Base-by-base conservation (phyloP, 768 basidiomycete species). In the Amanita pseudoporphyria region DNA sequence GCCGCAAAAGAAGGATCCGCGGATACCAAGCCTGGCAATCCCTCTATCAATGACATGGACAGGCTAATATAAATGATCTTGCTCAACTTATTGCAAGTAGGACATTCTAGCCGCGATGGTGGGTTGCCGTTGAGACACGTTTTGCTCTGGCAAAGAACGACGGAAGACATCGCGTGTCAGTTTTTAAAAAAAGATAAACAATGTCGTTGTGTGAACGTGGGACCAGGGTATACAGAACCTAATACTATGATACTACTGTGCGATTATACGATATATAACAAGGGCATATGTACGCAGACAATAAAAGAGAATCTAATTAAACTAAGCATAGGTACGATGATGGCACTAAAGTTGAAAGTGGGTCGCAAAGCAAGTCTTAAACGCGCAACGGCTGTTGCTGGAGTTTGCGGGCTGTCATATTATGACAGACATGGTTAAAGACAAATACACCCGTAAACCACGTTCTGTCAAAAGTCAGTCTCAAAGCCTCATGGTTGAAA, bases 1-100 rank as follows among this genome's bases (percentile, higher is more conserved):
- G 21, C 83, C 81, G 56, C 95, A 97, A 68, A 94, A 98, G 63
- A 85, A 87, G 28, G 88, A 91, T 26, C 88, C 87, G 42, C 73
- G 75, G 54, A 92, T 84, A 45, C 85, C 87, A 30, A 91, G 72
- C 62, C 88, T 91, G 56, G 38, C 51, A 59, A 45, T 47, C 54
- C 57, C 49, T 54, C 44, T 55, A 37, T 35, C 28, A 41, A 52
- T 41, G 51, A 51, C 39, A 37, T 40, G 45, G 28, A 12, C 37
- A 49, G 42, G 12, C n/a, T n/a, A n/a, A n/a, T n/a, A n/a, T 19
- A 49, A 55, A 33, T 55, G 73, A 74, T 56, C 9, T 3, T 55
- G 49, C 41, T 43, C 31, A 50, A 94, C 93, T 94, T 94, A 67
- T 77, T 83, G 68, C 94, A 97, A 6, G 89, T 89, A 1, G 94